Base-by-base conservation (phyloP, 345 rosid genomes). In the Clarkia xantiana region DNA sequence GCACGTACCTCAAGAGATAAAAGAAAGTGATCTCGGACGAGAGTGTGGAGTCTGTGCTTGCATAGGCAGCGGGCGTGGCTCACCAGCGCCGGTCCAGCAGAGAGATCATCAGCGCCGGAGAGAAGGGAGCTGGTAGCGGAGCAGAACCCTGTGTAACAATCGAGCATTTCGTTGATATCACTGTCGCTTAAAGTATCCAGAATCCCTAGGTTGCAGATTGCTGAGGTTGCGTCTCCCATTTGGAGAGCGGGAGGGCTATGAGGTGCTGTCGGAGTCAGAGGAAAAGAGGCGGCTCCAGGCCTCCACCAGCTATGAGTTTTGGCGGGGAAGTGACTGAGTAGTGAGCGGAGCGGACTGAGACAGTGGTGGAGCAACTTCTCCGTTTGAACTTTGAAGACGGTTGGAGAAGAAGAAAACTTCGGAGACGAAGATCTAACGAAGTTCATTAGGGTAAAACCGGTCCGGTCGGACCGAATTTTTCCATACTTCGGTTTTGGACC, bases 11-110 rank as follows among this genome's bases (percentile, higher is more conserved):
- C 82, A 3, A 85, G 78, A 42, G 84, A 72, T 17, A 61, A 63
- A 51, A 89, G 82, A 47, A 82, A 83, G 63, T 77, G 86, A 54
- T 86, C 95, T 42, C 65, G 62, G 51, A 71, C 81, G n/a, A 86
- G 81, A 67, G 86, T 70, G 38, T 66, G 68, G 56, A 90, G 97
- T 19, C 82, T 77, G 49, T 77, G 67, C 29, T 70, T 76, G 75
- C 88, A 81, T 54, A 90, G 95, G 52, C 59, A 20, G 62, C 42
- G 80, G 18, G 76, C 76, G 63, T 70, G 70, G 44, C 79, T 57
- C 34, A 67, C 62, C 44, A 90, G 66, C 61, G 74, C 78, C 22
- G 73, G 49, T 17, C 57, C 70, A 15, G 54, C 59, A 10, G 76
- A 68, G 60, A 55, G 58, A 64, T 69, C 72, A 19, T 64, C 70